A percentile compares a stretch with the other conserved stretches of the same genome.
phyloP scores from a whole-genome alignment of 345 rosid genomes.

The Salix caprea region DNA sequence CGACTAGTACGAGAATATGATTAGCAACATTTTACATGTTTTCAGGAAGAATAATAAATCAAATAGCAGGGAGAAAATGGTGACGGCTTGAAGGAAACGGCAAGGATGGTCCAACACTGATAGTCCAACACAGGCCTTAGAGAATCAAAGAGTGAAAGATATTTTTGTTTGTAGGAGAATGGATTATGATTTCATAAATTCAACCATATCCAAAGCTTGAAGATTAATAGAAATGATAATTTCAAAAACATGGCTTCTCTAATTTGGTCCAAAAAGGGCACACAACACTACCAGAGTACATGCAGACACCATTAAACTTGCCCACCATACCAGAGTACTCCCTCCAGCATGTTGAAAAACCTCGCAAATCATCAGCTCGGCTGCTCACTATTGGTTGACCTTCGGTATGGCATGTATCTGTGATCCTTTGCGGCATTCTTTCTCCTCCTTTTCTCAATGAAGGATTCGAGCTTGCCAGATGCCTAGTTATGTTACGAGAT shows the following conservation, averaged over 20 bases:
- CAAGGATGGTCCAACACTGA: too few species aligned
- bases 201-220: background rate
- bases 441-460: constrained; percentile 73
- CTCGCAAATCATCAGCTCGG: constrained; percentile 17
- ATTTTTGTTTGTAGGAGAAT: too few species aligned
- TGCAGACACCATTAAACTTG: too few species aligned
- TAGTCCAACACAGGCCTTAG: too few species aligned
- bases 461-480: constrained; percentile 78
- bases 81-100: too few species aligned
- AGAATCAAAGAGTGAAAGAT: too few species aligned
- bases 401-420: constrained; percentile 77
- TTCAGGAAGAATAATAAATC: too few species aligned
- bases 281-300: background rate
- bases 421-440: constrained; percentile 93
- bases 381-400: constrained; percentile 30
- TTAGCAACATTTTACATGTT: too few species aligned
- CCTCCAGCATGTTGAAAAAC: background rate
- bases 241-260: background rate
- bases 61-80: too few species aligned
- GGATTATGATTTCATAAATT: background rate
- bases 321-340: background rate
- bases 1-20: too few species aligned
- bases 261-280: background rate
- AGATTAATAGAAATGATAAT: background rate
- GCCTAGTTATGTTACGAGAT: constrained; percentile 38